Percentiles rank a stretch among this genome's conserved stretches.
Evolutionary conservation across 176 grass and related monocot species (phyloP).

Genomic region (Juncus effusus): DNA sequence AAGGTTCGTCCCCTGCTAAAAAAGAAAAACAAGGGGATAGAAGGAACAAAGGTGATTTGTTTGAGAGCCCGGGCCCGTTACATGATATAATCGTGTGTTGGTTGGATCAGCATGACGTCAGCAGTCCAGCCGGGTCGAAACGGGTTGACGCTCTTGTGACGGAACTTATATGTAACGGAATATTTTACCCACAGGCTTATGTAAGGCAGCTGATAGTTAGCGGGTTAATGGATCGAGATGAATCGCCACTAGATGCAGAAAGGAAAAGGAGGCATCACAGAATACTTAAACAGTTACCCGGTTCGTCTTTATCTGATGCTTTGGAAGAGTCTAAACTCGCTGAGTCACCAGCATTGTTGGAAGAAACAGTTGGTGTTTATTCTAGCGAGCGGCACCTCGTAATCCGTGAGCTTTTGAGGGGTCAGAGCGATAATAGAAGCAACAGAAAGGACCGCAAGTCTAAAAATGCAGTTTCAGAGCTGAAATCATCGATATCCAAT

Average conservation of each 20-base stretch:
- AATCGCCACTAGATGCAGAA: slow-evolving; percentile 58
- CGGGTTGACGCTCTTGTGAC: slow-evolving; percentile 65
- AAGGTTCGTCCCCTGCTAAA: slow-evolving; percentile 46
- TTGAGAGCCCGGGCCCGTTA: slow-evolving; percentile 88
- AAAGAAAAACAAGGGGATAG: slow-evolving; percentile 44
- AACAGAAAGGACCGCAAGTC: slow-evolving; percentile 40
- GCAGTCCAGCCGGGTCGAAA: slow-evolving; percentile 66
- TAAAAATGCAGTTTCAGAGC: slow-evolving; percentile 55
- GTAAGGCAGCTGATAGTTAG: slow-evolving; percentile 95
- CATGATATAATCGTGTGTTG: slow-evolving; percentile 97
- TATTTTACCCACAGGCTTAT: slow-evolving; percentile 94
- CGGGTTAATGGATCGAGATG: slow-evolving; percentile 71
- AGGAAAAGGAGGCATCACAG: slow-evolving; percentile 74
- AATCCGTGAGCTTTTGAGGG: slow-evolving; percentile 60
- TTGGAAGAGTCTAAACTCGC: slow-evolving; percentile 62
- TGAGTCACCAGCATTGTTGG: slow-evolving; percentile 43
- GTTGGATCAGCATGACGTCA: slow-evolving; percentile 93
- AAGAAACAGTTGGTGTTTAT: slow-evolving; percentile 64
- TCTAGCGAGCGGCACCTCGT: slow-evolving; percentile 86
- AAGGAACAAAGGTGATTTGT: slow-evolving; percentile 61
- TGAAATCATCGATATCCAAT: slow-evolving; percentile 63
- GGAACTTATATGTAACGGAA: slow-evolving; percentile 75
- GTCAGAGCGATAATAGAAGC: slow-evolving; percentile 33
- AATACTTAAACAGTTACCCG: slow-evolving; percentile 88
- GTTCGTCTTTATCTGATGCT: slow-evolving; percentile 64